Evolutionary conservation across 2,329 filamentous ascomycete genomes (phyloP), one percentile per base, ranked within the genome.

Genomic region (Fusarium multiceps): DNA sequence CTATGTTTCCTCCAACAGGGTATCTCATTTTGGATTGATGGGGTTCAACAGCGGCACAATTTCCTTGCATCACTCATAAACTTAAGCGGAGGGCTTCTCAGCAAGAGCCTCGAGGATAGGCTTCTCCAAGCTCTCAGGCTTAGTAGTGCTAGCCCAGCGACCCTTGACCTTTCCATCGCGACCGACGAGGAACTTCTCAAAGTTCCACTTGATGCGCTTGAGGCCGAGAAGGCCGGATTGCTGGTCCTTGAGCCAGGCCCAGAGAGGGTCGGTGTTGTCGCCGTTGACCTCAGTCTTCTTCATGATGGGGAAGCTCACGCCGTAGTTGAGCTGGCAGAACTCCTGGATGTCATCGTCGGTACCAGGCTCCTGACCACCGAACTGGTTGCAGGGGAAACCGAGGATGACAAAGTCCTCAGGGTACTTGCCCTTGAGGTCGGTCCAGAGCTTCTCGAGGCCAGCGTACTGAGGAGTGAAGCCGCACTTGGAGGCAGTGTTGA

Each of bases 311-410:
- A 98, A 98, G 53, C 86, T 90, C 72, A 98, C 94, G 80, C 94
- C 79, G 81, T 97, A 98, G 87, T 98, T 98, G 80, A 96, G 66
- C 84, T 93, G 92, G 87, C 94, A 98, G 84, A 94, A 94, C 72
- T 83, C 83, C 82, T 94, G 91, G 80, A 95, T 94, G 59, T 94
- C 89, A 63, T 94, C 92, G 80, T 93, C 87, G 80, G 84, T 86
- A 76, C 93, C 94, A 30, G 95, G 95, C 79, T 98, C 96, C 83
- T 99, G 96, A 73, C 83, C 82, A 77, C 90, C 93, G 82, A 99
- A 99, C 83, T 99, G 96, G 87, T 98, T 99, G 90, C 95, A 98
- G 61, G 96, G 96, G 84, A 99, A 98, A 75, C 94, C 96, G 78
- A 99, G 87, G 83, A 99, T 89, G 77, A 89, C 86, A 80, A 99